phyloP scores from a whole-genome alignment of 345 rosid genomes.

The Salix koriyanagi region DNA sequence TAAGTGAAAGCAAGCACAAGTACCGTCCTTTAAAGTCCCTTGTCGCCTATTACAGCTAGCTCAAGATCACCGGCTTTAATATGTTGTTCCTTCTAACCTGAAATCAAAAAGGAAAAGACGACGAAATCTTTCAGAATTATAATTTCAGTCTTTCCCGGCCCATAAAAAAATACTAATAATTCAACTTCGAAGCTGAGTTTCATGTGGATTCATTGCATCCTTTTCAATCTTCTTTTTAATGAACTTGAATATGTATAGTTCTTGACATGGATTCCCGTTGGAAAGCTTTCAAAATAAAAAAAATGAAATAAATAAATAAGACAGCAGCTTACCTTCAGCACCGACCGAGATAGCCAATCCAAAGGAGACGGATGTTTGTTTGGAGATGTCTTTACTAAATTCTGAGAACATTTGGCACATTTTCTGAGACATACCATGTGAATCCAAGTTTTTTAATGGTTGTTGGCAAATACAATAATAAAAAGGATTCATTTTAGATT shows the following conservation, averaged over 20 bases:
- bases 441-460: neutral
- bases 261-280: neutral
- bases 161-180: no score
- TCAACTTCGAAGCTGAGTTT: no score
- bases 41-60: neutral
- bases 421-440: conserved; percentile 45
- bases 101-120: no score
- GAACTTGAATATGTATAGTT: no score
- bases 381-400: conserved; percentile 4
- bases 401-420: conserved; percentile 32
- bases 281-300: neutral
- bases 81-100: no score
- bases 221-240: neutral
- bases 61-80: neutral
- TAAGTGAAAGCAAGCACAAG: neutral
- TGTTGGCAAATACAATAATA: neutral
- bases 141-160: no score
- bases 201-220: neutral
- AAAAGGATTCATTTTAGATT: neutral
- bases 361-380: conserved; percentile 52
- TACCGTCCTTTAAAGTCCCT: neutral
- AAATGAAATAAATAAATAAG: neutral
- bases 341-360: conserved; percentile 64
- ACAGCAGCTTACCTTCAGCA: conserved; percentile 20
- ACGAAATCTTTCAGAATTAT: no score